Evolutionary conservation across 352 stramenopile genomes (phyloP).

Genomic region (Phytophthora megakarya): DNA sequence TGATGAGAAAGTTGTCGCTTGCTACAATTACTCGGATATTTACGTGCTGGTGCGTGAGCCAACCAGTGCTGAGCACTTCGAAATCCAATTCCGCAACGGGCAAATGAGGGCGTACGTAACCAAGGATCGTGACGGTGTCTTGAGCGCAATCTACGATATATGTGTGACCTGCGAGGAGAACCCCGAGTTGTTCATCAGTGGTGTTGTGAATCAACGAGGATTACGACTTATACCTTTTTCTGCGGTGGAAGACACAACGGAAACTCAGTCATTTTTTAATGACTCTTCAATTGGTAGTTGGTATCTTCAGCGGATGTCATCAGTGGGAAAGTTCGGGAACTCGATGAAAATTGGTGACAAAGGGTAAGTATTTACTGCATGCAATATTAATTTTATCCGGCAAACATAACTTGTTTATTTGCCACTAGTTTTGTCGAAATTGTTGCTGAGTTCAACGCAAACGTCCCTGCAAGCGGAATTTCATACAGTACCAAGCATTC

Average conservation of each 20-base stretch:
- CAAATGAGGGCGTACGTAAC: constrained; percentile 63
- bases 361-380: constrained; percentile 46
- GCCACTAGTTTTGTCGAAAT: constrained; percentile 74
- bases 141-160: constrained; percentile 81
- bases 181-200: constrained; percentile 72
- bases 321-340: constrained; percentile 65
- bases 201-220: constrained; percentile 68
- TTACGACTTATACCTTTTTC: constrained; percentile 75
- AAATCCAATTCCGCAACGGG: constrained; percentile 77
- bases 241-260: constrained; percentile 63
- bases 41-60: constrained; percentile 70
- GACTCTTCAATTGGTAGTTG: constrained; percentile 78
- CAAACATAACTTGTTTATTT: constrained; percentile 14
- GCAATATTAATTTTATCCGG: background rate
- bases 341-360: constrained; percentile 59
- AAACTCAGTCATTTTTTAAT: constrained; percentile 82
- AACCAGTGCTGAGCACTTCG: constrained; percentile 55
- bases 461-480: constrained; percentile 85
- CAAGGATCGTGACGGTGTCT: constrained; percentile 70
- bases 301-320: constrained; percentile 80
- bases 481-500: constrained; percentile 84
- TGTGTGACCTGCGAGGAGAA: constrained; percentile 80
- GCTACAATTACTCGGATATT: constrained; percentile 67
- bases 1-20: constrained; percentile 57
- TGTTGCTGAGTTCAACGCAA: constrained; percentile 90